A percentile compares a stretch with the other conserved stretches of the same genome.
Conservation (phyloP, 2,329 filamentous ascomycete genomes). For the Hypoxylon sp. region DNA sequence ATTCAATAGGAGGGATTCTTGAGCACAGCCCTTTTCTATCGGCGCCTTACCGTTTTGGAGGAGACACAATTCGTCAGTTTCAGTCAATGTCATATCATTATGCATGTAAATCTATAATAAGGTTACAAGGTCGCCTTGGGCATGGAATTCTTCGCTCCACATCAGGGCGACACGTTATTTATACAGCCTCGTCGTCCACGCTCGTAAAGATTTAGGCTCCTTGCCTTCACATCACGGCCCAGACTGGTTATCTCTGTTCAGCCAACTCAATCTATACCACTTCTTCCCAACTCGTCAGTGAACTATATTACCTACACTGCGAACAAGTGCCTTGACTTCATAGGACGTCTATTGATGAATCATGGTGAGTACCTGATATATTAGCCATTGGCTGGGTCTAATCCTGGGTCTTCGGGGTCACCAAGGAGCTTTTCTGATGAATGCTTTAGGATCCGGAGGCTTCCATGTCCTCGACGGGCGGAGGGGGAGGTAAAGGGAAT, state of each 20-base stretch:
- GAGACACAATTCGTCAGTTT: neutral
- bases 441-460: neutral
- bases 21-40: neutral
- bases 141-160: neutral
- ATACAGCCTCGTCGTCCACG: conserved; percentile 7
- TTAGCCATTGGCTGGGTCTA: neutral
- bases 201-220: neutral
- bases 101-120: neutral
- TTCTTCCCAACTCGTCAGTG: neutral
- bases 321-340: neutral
- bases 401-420: neutral
- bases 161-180: conserved; percentile 1
- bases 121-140: neutral
- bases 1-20: conserved; percentile 1
- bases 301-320: neutral
- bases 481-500: neutral
- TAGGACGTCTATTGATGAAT: neutral
- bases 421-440: neutral
- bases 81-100: neutral
- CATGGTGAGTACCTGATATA: neutral
- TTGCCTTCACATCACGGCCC: neutral
- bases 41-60: neutral
- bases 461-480: neutral
- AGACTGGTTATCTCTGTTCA: neutral
- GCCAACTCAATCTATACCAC: neutral